Evolutionary conservation across 1,284 basidiomycete species (phyloP), one percentile per base, ranked within the genome.

Genomic region (Ustilago shanxiensis): DNA sequence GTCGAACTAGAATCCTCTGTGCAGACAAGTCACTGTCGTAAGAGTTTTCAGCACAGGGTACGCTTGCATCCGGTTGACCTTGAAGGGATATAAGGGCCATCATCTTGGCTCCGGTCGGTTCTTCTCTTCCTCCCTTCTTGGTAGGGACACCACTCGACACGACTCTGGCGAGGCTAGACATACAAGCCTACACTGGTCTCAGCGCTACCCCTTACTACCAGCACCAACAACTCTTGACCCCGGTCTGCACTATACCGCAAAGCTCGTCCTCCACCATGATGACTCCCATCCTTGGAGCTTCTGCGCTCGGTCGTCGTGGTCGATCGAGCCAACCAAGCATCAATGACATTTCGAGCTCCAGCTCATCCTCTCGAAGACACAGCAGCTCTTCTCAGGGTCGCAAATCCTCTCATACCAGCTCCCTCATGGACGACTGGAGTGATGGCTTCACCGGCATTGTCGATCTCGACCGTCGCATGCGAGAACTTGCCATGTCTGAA

Each of bases 381-480:
- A 64, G 60, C 61, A 28, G n/a, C 52, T 68, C 71, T 13, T 65
- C 71, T 1, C 33, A 37, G 5, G 37, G 59, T 39, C 65, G 65
- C 50, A 68, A 65, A 22, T 35, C 58, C 7, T 63, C 67, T 16
- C 44, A 22, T 2, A 28, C 61, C 44, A 61, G 56, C 45, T 67
- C 67, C 14, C 60, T 65, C 20, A 47, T 77, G 56, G 76, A 78
- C 57, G 76, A 78, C 53, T 78, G 76, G 76, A 74, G 54, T 58
- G 68, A 68, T 28, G 72, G 71, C 1, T 78, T 78, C 60, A 78
- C 76, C 0, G 76, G 76, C n/a, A 60, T 78, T 24, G 76, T 78
- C 45, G 76, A 78, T 33, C 63, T 78, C 31, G 76, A 78, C 47
- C 59, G 76, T 16, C 44, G 60, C 44, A 77, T 77, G 75, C 75